Percentiles rank a stretch among this genome's conserved stretches.
phyloP scores from a whole-genome alignment of 176 grass and related monocot species.

The Oryza glaberrima region DNA sequence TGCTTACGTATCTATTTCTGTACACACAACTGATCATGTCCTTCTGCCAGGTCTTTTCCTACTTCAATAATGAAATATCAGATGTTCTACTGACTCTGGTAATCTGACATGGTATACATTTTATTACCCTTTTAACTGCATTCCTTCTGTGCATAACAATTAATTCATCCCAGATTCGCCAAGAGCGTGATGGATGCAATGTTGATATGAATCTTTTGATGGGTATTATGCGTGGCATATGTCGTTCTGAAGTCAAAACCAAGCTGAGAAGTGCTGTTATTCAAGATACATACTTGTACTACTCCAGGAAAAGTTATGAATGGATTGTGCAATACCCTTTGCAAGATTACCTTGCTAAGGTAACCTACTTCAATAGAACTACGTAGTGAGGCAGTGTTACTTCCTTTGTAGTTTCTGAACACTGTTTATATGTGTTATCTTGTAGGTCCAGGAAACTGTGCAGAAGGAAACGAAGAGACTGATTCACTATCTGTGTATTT shows the following conservation, averaged over 20 bases:
- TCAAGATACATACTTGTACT: constrained; percentile 51
- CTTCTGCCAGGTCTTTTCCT: constrained; percentile 56
- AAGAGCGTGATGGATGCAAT: constrained; percentile 55
- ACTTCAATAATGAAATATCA: constrained; percentile 44
- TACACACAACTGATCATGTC: constrained; percentile 21
- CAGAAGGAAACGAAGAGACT: constrained; percentile 53
- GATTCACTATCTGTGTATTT: constrained; percentile 38
- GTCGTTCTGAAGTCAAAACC: constrained; percentile 47
- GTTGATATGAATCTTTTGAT: constrained; percentile 35
- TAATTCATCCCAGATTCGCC: constrained; percentile 50
- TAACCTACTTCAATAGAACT: constrained; percentile 18
- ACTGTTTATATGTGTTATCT: constrained; percentile 27
- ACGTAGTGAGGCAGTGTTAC: neutral
- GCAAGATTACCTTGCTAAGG: constrained; percentile 61
- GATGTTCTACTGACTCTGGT: constrained; percentile 55
- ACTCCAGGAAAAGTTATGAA: constrained; percentile 53
- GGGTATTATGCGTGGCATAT: constrained; percentile 50
- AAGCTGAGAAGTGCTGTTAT: constrained; percentile 43
- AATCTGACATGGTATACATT: constrained; percentile 17
- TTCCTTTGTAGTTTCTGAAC: constrained; percentile 6
- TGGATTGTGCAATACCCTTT: constrained; percentile 59
- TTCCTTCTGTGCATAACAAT: constrained; percentile 36
- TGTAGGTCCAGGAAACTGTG: constrained; percentile 56
- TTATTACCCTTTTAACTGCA: constrained; percentile 24
- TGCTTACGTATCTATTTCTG: constrained; percentile 12